Conservation (phyloP, 2,329 filamentous ascomycete species). For the Pseudopyrenochaeta lycopersici region DNA sequence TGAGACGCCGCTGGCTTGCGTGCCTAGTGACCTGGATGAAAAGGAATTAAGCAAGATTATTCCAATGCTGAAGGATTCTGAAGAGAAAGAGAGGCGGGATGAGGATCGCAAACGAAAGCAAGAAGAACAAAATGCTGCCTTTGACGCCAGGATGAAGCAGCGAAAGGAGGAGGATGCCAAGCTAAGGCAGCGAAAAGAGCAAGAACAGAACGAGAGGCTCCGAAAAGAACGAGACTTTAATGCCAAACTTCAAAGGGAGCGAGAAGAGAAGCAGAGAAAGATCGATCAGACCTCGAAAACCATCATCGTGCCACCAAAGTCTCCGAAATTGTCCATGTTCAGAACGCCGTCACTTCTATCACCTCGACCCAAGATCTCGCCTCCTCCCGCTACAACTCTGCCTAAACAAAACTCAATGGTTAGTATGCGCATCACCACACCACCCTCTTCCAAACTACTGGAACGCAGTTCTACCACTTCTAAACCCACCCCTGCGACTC, state of each 20-base stretch:
- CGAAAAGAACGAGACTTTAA: neutral
- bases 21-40: constrained; percentile 19
- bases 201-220: constrained; percentile 3
- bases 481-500: neutral
- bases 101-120: constrained; percentile 9
- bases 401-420: constrained; percentile 23
- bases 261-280: neutral
- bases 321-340: constrained; percentile 10
- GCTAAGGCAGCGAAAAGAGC: neutral
- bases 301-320: neutral
- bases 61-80: constrained; percentile 26
- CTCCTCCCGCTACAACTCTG: neutral
- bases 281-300: constrained; percentile 6
- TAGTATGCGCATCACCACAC: constrained; percentile 21
- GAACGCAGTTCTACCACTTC: neutral
- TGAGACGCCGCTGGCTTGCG: constrained; percentile 21
- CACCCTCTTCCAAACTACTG: constrained; percentile 5
- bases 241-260: constrained; percentile 1
- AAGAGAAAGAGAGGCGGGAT: constrained; percentile 21
- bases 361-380: constrained; percentile 4
- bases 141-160: constrained; percentile 16
- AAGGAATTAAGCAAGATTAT: constrained; percentile 30
- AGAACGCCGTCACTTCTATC: constrained; percentile 18
- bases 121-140: constrained; percentile 5
- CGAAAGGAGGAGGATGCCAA: constrained; percentile 13